Evolutionary conservation across 2,329 filamentous ascomycete genomes (phyloP).

Genomic region (Neoarthrinium moseri): DNA sequence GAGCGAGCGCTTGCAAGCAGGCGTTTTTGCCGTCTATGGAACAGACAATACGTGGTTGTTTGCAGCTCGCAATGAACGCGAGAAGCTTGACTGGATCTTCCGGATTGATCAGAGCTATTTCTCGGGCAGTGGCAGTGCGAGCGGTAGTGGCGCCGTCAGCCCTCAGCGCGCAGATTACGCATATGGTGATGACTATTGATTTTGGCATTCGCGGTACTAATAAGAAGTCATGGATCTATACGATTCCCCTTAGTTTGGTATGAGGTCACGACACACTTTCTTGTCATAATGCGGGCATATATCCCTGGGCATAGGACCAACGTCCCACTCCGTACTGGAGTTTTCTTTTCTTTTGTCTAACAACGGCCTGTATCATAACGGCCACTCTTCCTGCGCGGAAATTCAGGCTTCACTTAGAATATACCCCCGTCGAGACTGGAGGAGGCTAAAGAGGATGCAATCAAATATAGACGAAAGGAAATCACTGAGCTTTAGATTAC

Average conservation of each 20-base stretch:
- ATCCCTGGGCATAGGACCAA: neutral
- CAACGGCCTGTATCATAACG: conserved; percentile 4
- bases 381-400: neutral
- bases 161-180: conserved; percentile 27
- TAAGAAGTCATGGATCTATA: neutral
- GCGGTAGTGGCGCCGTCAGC: conserved; percentile 36
- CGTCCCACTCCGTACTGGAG: neutral
- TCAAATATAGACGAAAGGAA: neutral
- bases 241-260: neutral
- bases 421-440: conserved; percentile 4
- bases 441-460: neutral
- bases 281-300: neutral
- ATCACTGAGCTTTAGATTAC: neutral
- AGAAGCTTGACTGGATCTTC: conserved; percentile 97
- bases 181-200: conserved; percentile 17
- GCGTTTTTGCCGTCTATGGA: conserved; percentile 92
- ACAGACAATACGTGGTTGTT: conserved; percentile 95
- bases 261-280: conserved; percentile 1
- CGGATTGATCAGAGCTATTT: conserved; percentile 81
- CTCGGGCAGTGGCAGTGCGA: conserved; percentile 43
- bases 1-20: conserved; percentile 60
- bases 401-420: conserved; percentile 4
- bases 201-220: neutral
- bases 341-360: conserved; percentile 7
- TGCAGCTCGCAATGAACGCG: conserved; percentile 80